Base-by-base conservation (phyloP, 2,329 filamentous ascomycete species). In the Septoria petroselini region DNA sequence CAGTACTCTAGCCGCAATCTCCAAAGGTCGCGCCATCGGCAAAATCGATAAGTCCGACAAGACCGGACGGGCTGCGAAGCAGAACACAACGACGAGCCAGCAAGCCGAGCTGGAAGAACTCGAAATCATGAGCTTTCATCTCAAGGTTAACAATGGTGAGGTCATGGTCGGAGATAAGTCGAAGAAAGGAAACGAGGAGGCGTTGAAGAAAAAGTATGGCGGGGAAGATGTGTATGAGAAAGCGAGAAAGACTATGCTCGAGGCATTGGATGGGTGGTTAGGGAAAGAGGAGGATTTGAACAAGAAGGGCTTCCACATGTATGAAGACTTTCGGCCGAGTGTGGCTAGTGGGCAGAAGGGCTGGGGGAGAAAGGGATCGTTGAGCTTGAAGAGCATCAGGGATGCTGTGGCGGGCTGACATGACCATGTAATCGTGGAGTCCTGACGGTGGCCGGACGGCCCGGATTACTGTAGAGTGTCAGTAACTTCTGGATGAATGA, bases 21-120 rank as follows among this genome's bases (percentile, higher is more conserved):
- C 64, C 7, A 68, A 68, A 52, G 66, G 64, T 4, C 55, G 63
- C 8, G 58, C 61, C 7, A 66, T 68, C 17, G 65, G 66, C 12
- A 62, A 53, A 1, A 61, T 66, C 1, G 50, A 61, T 2, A 58
- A 61, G 25, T 48, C 51, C 11, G 59, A 63, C 33, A 41, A 53
- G 39, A 39, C 39, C 6, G 41, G 58, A 3, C 46, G 58, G 6
- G 41, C 56, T 23, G 48, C 58, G n/a, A 56, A 57, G 37, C 41
- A 58, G 37, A 37, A 58, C 41, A 53, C n/a, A 58, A 30, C 58
- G 58, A 3, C 15, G 48, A n/a, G 38, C 21, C 48, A 57, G 18
- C 48, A 60, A 27, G 50, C 58, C 23, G 34, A 54, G 6, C 38
- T 64, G 1, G 58, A 63, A 8, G 57, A 58, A n/a, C 39, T 66